Percentiles rank a stretch among this genome's conserved stretches.
phyloP scores from a whole-genome alignment of 257 asterid species.

The Solanum ahanhuiri region DNA sequence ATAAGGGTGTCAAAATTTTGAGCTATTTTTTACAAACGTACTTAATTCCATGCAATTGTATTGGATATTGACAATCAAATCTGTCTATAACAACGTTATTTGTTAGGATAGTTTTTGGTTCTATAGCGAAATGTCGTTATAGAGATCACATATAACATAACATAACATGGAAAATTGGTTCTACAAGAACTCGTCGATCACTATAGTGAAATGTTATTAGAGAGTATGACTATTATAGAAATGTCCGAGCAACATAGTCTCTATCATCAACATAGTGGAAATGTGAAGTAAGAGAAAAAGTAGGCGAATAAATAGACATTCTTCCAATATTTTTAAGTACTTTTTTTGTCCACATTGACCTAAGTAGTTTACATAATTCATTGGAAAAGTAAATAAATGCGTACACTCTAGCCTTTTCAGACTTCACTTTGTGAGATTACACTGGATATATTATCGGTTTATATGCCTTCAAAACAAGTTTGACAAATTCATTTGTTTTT shows the following conservation, averaged over 20 bases:
- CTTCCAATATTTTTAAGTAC: not conserved
- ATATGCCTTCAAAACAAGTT: not conserved
- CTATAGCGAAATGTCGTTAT: not conserved
- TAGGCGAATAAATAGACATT: not conserved
- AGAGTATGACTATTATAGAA: not conserved
- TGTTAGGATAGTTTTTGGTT: not conserved
- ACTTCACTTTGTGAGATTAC: too few relatives aligned
- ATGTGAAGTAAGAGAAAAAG: not conserved
- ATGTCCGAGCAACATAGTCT: not conserved
- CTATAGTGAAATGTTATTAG: not conserved
- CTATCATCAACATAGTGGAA: not conserved
- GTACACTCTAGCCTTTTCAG: not conserved
- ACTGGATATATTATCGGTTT: not conserved
- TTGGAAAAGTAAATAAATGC: too few relatives aligned
- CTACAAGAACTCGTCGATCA: not conserved
- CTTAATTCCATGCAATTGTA: not conserved
- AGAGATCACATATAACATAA: not conserved
- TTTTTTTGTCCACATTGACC: not conserved
- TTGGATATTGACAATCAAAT: not conserved
- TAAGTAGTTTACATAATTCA: not conserved
- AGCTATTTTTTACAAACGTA: not conserved
- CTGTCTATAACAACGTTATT: not conserved
- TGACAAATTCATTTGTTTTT: conserved; percentile 17
- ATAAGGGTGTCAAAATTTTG: not conserved
- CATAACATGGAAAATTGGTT: not conserved